Base-by-base conservation (phyloP, 2,329 filamentous ascomycete genomes). In the Penicillium sp. region DNA sequence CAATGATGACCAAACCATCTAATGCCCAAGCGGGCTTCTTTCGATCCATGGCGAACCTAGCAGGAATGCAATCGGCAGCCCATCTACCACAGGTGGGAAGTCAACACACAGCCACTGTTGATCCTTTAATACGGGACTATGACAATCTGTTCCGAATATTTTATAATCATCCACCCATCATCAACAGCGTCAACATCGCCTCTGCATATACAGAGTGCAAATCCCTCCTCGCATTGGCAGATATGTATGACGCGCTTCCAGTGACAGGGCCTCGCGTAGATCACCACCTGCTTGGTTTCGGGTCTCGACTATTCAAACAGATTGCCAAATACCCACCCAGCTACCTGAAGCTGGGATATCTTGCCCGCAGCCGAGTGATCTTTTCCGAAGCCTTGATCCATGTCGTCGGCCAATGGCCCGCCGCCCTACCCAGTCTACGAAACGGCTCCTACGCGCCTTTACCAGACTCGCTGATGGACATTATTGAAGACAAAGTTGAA, bases 91-190 rank as follows among this genome's bases (percentile, higher is more conserved):
- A 67, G 55, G 73, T 80, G 23, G 67, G 68, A 18, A 74, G 82
- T 14, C 82, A 80, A 13, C 81, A 83, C 54, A 80, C 84, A 43
- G 84, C 90, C 50, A 79, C 78, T 16, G 75, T 79, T 40, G 81
- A 90, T 65, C 90, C 95, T 60, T 82, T 91, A 19, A 81, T 97
- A 43, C 89, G 90, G 63, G 90, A 97, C 76, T 97, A 97, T 73
- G 91, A 96, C 71, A 97, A 97, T 71, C 81, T 97, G 19, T 95
- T 97, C 71, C 89, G 92, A 65, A 88, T 94, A 58, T 96, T 97
- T 78, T 97, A 97, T 80, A 96, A 97, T 72, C 90, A 95, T 70
- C 79, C 91, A 0, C 93, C 93, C 0, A 69, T 85, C 0, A 82
- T 97, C 30, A 92, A 96, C 73, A 83, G 84, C 26, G 81, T 94